Evolutionary conservation across 441 rosid species (phyloP), one percentile per base, ranked within the genome.

Genomic region (Populus hybrid): DNA sequence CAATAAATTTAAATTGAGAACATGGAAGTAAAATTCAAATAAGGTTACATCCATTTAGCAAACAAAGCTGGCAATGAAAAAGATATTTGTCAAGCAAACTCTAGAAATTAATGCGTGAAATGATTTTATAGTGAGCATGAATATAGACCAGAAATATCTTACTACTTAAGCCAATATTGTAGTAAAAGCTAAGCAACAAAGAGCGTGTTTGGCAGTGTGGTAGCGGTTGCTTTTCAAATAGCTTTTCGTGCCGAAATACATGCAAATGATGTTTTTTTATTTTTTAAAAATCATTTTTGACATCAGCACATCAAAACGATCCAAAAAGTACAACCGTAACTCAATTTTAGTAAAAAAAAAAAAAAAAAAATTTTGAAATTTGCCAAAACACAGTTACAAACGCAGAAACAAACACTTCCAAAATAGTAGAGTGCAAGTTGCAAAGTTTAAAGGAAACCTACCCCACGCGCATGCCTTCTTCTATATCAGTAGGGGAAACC

Each of bases 391-490:
- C n/a, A n/a, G n/a, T n/a, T n/a, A n/a, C n/a, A n/a, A n/a, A n/a
- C n/a, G n/a, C n/a, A n/a, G n/a, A n/a, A n/a, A n/a, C n/a, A n/a
- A n/a, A n/a, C n/a, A n/a, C n/a, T n/a, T n/a, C n/a, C n/a, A n/a
- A 14, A 46, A 46, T 14, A 40, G 50, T 40, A 40, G 50, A 40
- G 50, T 40, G 50, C 50, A 40, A 40, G 1, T 38, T 10, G 50
- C 50, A 40, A 40, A 11, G 50, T 11, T 40, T 40, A 46, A 46
- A 46, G 35, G 36, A 26, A 78, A 82, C 89, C 69, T 86, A 95
- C 99, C 99, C 99, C 1, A 94, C 98, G 14, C 98, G 93, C 98
- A 95, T 95, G 91, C 99, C 99, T 89, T 95, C 99, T 86, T 95
- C 99, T 40, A 95, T 94, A 64, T 94, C 98, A 64, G 99, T 94